Conservation (phyloP, 441 rosid genomes). For the Eutrema salsugineum region DNA sequence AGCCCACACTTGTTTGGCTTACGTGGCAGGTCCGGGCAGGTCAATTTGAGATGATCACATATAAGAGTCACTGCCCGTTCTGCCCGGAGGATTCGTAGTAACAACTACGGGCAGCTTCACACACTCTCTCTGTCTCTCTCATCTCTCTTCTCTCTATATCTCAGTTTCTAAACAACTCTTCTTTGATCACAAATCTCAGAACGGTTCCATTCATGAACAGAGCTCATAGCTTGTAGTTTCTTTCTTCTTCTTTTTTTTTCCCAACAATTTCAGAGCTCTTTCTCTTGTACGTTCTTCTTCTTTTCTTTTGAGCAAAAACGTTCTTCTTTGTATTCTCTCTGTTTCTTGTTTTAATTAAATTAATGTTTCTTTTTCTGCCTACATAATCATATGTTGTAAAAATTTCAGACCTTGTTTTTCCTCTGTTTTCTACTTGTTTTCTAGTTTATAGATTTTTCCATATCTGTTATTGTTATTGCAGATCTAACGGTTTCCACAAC, state of each 20-base stretch:
- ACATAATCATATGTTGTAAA: too few relatives aligned
- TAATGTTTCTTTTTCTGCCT: background rate
- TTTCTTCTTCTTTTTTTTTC: background rate
- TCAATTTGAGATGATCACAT: background rate
- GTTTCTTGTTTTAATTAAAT: background rate
- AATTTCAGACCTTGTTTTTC: background rate
- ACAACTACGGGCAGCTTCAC: conserved; percentile 33
- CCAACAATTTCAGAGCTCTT: background rate
- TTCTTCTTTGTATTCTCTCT: too few relatives aligned
- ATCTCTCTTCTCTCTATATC: conserved; percentile 28
- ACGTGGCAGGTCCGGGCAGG: conserved; percentile 35
- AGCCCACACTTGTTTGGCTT: conserved; percentile 31
- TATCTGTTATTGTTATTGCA: background rate
- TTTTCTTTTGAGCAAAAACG: too few relatives aligned
- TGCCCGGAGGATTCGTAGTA: conserved; percentile 20
- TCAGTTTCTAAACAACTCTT: conserved; percentile 18
- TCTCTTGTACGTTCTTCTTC: conserved; percentile 8
- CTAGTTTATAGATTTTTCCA: background rate
- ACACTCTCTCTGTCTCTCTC: conserved; percentile 11
- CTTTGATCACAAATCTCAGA: conserved; percentile 21
- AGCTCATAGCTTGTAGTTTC: conserved; percentile 1
- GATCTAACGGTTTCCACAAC: conserved; percentile 10
- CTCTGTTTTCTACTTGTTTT: background rate
- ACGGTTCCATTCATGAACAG: conserved; percentile 10
- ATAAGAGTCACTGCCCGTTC: conserved; percentile 22